phyloP scores from a whole-genome alignment of 2,329 filamentous ascomycete genomes.

The Domatiomyces globalis region DNA sequence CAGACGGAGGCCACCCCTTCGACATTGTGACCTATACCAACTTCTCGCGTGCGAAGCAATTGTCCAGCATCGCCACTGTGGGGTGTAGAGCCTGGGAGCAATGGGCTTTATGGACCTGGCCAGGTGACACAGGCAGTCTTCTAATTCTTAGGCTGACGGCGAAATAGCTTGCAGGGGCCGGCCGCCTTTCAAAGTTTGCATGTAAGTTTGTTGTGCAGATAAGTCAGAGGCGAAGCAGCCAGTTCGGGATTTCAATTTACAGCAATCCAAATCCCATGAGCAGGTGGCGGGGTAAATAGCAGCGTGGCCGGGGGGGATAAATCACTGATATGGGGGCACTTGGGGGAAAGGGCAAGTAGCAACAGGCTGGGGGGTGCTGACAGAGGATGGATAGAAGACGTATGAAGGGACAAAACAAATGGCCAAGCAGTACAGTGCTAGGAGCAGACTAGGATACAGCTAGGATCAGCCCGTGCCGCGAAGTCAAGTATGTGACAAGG shows the following conservation, averaged over 20 bases:
- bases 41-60: not conserved
- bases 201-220: not conserved
- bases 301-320: not conserved
- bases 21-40: constrained; percentile 7
- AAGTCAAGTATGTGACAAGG: not conserved
- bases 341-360: not conserved
- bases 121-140: constrained; percentile 1
- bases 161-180: not conserved
- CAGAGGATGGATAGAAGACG: not conserved
- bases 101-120: constrained; percentile 1
- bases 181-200: not conserved
- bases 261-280: not conserved
- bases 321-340: not conserved
- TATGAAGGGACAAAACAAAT: not conserved
- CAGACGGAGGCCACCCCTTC: constrained; percentile 27
- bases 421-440: not conserved
- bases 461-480: not conserved
- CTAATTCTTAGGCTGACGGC: not conserved
- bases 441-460: not conserved
- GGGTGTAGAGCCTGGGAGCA: not conserved
- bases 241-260: not conserved
- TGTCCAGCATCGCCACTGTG: not conserved
- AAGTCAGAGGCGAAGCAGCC: not conserved
- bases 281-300: not conserved
- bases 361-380: not conserved